Evolutionary conservation across 768 basidiomycete species (phyloP).

Genomic region (Mycena pura): DNA sequence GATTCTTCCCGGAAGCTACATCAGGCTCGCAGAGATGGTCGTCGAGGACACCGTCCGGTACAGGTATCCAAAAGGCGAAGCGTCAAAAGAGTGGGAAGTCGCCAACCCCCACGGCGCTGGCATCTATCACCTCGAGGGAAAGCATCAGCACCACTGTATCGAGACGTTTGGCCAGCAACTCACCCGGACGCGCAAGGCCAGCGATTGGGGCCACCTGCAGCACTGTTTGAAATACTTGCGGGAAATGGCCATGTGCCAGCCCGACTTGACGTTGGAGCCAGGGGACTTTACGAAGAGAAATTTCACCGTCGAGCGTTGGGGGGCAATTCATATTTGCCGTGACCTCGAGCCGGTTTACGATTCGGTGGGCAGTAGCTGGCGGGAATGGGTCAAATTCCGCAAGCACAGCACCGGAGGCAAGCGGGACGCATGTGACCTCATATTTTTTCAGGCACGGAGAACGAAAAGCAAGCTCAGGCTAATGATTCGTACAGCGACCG

Average conservation of each 20-base stretch:
- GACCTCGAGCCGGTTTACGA: constrained; percentile 30
- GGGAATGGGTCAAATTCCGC: background rate
- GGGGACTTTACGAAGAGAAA: constrained; percentile 23
- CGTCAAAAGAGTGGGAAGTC: background rate
- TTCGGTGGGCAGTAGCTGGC: background rate
- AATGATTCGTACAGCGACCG: no score
- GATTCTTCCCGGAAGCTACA: background rate
- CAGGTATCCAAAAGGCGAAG: background rate
- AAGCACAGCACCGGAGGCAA: background rate
- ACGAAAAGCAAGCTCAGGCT: no score
- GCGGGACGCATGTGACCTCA: no score
- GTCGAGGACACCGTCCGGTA: constrained; percentile 7
- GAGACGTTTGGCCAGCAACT: constrained; percentile 19
- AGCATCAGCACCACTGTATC: constrained; percentile 38
- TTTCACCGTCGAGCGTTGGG: constrained; percentile 13
- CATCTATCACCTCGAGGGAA: background rate
- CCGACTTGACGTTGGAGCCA: constrained; percentile 41
- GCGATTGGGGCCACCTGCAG: constrained; percentile 10
- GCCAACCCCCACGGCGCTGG: background rate
- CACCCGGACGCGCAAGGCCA: background rate
- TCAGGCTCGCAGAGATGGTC: background rate
- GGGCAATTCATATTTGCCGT: constrained; percentile 25
- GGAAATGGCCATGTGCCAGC: constrained; percentile 37
- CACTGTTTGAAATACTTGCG: constrained; percentile 45
- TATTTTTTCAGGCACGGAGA: no score